Evolutionary conservation across 768 basidiomycete genomes (phyloP), one percentile per base, ranked within the genome.

Genomic region (Pleurotus sapidus): DNA sequence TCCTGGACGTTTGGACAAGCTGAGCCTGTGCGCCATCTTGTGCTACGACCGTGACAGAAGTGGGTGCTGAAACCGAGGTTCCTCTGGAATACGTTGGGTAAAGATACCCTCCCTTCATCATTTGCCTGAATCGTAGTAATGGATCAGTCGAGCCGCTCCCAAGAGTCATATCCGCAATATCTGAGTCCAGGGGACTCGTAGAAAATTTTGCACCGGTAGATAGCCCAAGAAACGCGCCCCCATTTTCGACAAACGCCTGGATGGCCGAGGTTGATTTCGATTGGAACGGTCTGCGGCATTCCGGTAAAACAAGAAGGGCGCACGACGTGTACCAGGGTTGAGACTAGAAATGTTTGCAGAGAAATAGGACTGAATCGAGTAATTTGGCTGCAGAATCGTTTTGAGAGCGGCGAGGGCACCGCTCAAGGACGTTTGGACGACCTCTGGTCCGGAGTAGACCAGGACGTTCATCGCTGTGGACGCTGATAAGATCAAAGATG

Each of bases 251-350:
- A 60, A 83, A 96, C 3, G 74, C 74, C 50, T 74, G 75, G 48
- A 95, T 83, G 2, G 78, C 67, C 9, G 70, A 64, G 45, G 73
- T 74, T 6, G 82, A 66, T 8, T 73, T 53, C 20, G 74, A 70
- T 51, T 69, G 64, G 61, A 75, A 67, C 7, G 70, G 79, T 58
- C 77, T 75, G 27, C 79, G 72, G 48, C 81, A 81, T 56, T 85
- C 79, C n/a, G 91, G 84, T 57, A 96, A 73, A 49, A 95, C 88
- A 15, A 98, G 81, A 1, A 96, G 76, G 2, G 88, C 87, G 66
- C 93, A 95, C 8, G 81, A 78, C 5, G 74, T 65, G 38, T 82
- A 69, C 95, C 95, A 98, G 17, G 95, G 94, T 46, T 88, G 87
- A 0, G 78, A 73, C 1, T n/a, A 77, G 71, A 4, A 98, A 72